Evolutionary conservation across 192 early-diverging fungal genomes (phyloP).

Genomic region (Gorgonomyces haynaldii): DNA sequence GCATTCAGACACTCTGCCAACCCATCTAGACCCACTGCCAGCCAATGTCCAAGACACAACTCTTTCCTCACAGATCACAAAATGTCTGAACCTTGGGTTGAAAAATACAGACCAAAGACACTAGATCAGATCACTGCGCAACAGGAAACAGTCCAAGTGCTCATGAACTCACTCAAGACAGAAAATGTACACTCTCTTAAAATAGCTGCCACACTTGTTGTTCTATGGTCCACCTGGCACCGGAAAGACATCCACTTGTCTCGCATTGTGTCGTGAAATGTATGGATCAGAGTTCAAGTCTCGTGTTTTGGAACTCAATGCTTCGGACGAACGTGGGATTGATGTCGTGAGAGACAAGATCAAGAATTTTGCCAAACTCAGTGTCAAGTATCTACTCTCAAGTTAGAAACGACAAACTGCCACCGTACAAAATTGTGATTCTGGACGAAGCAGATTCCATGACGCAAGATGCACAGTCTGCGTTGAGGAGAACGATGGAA

Average conservation of each 20-base stretch:
- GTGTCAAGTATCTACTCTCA: constrained; percentile 23
- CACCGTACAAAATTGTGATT: constrained; percentile 92
- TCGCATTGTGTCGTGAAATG: constrained; percentile 76
- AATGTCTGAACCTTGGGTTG: constrained; percentile 61
- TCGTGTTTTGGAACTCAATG: constrained; percentile 88
- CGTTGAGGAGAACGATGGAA: constrained; percentile 88
- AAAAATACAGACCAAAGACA: constrained; percentile 87
- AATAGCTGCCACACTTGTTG: constrained; percentile 84
- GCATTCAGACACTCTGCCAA: too few relatives aligned
- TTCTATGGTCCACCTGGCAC: constrained; percentile 98
- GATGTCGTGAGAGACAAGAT: constrained; percentile 82
- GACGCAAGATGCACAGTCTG: constrained; percentile 88
- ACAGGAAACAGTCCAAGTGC: constrained; percentile 74
- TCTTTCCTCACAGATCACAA: neutral
- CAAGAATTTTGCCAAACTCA: constrained; percentile 80
- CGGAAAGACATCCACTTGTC: constrained; percentile 91
- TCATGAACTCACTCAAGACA: constrained; percentile 73
- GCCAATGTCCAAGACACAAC: neutral
- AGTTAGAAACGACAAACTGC: constrained; percentile 24
- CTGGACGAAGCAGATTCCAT: constrained; percentile 97
- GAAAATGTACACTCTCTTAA: constrained; percentile 54
- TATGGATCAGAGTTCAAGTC: constrained; percentile 70
- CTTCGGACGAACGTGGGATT: constrained; percentile 97
- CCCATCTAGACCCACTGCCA: neutral
- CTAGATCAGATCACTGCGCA: constrained; percentile 83